Percentiles rank a stretch among this genome's conserved stretches.
Evolutionary conservation across 345 rosid genomes (phyloP).

Genomic region (Syzygium oleosum): DNA sequence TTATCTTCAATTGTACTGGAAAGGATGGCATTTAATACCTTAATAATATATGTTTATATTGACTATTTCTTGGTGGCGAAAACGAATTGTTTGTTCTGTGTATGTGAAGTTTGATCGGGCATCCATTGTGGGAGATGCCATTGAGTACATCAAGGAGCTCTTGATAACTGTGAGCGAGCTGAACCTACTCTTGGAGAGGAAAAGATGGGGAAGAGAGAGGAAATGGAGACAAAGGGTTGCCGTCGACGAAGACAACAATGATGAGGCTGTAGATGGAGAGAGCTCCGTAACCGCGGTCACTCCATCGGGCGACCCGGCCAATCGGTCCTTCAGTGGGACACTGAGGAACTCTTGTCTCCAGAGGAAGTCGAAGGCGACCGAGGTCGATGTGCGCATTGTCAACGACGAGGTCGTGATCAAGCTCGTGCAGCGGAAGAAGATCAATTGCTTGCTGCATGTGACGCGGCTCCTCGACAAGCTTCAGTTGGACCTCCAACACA

Average conservation of each 20-base stretch:
- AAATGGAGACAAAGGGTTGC: slow-evolving; percentile 30
- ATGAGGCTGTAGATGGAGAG: slow-evolving; percentile 23
- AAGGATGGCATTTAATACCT: background rate
- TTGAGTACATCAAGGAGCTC: slow-evolving; percentile 68
- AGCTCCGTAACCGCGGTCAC: slow-evolving; percentile 15
- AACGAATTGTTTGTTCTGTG: background rate
- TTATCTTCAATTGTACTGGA: background rate
- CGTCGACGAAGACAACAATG: slow-evolving; percentile 5
- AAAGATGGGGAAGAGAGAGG: slow-evolving; percentile 43
- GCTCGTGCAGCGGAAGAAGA: slow-evolving; percentile 63
- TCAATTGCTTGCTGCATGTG: slow-evolving; percentile 63
- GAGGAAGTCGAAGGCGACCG: slow-evolving; percentile 72
- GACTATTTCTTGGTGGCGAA: background rate
- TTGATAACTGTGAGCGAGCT: slow-evolving; percentile 57
- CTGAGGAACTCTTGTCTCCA: slow-evolving; percentile 71
- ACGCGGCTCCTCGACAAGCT: slow-evolving; percentile 67
- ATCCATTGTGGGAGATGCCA: slow-evolving; percentile 72
- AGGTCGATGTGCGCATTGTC: slow-evolving; percentile 71
- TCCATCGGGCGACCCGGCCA: slow-evolving; percentile 13
- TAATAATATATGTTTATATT: background rate
- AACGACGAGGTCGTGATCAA: slow-evolving; percentile 79
- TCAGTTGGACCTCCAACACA: slow-evolving; percentile 68
- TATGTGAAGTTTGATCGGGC: slow-evolving; percentile 60
- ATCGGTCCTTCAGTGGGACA: slow-evolving; percentile 27
- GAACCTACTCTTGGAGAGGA: slow-evolving; percentile 60